Base-by-base conservation (phyloP, 768 basidiomycete genomes). In the Boletus eberwhitei region DNA sequence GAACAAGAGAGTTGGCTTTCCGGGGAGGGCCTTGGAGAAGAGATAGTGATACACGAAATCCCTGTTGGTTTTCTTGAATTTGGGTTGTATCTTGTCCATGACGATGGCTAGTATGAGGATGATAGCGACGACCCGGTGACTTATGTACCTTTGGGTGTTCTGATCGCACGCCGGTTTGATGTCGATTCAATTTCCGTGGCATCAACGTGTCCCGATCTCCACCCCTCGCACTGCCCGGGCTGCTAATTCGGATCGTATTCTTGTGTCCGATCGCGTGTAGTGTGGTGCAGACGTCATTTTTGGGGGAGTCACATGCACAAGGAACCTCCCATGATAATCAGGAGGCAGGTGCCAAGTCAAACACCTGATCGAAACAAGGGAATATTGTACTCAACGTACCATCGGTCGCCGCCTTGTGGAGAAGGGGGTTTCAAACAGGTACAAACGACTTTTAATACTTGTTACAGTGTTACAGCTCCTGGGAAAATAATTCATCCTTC, bases 1-100 rank as follows among this genome's bases (percentile, higher is more conserved):
- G 40, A 80, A 70, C 11, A 80, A 54, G 5, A 80, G 65, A 22
- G 75, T 78, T 1, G 70, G 73, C 41, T 72, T 73, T 47, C 55
- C 52, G 2, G 53, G 59, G 26, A 60, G 52, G 2, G 68, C 62
- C 21, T 54, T 50, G 2, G 69, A 61, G 40, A 65, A 64, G 37
- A 68, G 70, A 49, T 75, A 76, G 62, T 71, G 68, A 38, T 78
- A 77, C 21, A 51, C 66, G 38, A 76, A 52, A 4, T 68, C 69
- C 24, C 75, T 68, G 22, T 50, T 59, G 36, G 73, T 73, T n/a
- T 54, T 63, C 59, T 73, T 75, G 67, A 71, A 73, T n/a, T 59
- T 63, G 2, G 67, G 62, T 14, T 59, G 48, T 14, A 68, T 34
- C 21, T 51, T 60, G 47, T 67, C 69, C 64, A 71, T 71, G 55